Evolutionary conservation across 768 basidiomycete genomes (phyloP).

Genomic region (Boletus rubroflammeus): DNA sequence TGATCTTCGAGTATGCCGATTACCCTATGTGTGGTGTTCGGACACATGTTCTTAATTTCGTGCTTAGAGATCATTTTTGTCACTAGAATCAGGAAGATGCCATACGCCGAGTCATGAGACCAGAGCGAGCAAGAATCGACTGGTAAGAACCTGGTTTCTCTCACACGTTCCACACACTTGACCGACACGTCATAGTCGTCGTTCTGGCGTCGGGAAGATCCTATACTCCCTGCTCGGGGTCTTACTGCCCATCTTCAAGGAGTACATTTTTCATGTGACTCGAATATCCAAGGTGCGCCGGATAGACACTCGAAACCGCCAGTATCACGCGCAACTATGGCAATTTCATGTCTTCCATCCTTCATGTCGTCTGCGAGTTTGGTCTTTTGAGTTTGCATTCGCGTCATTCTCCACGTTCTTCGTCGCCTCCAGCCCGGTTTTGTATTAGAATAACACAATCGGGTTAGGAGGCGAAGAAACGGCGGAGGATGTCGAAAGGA

Average conservation of each 20-base stretch:
- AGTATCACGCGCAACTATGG: not conserved
- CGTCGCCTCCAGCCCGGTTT: not conserved
- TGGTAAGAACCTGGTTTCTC: not conserved
- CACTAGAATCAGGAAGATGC: not conserved
- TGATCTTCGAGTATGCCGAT: conserved; percentile 12
- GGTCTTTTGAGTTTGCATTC: not conserved
- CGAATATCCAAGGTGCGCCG: not conserved
- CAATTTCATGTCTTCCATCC: not conserved
- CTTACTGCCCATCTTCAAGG: not conserved
- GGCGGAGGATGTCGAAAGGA: not conserved
- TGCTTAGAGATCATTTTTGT: conserved; percentile 3
- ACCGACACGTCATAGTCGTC: not conserved
- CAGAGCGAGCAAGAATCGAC: not conserved
- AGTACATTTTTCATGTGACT: not conserved
- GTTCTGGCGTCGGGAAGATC: not conserved
- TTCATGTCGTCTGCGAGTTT: not conserved
- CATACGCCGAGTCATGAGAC: not conserved
- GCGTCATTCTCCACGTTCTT: not conserved
- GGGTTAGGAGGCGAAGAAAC: not conserved
- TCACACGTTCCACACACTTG: not conserved
- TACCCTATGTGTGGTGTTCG: not conserved
- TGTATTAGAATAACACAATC: not conserved
- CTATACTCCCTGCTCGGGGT: not conserved
- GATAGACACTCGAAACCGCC: not conserved
- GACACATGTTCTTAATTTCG: not conserved